phyloP scores from a whole-genome alignment of 1,139 yeast genomes.

The Tardiomyces digboiensis region DNA sequence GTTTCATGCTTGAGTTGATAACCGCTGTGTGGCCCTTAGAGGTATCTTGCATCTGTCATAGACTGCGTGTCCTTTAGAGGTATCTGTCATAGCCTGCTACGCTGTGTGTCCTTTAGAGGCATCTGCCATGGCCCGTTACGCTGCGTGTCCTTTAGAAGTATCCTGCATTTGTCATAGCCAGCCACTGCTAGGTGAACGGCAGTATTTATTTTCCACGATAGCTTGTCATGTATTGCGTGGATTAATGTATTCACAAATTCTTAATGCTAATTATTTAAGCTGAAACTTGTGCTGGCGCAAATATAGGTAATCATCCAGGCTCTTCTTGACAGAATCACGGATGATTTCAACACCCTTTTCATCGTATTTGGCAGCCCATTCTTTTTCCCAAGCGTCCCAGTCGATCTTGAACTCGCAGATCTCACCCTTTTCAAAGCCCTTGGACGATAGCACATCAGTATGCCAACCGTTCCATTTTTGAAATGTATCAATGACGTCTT shows the following conservation, averaged over 20 bases:
- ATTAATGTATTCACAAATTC: no score
- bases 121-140: no score
- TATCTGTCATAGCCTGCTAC: no score
- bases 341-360: slow-evolving; percentile 13
- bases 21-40: no score
- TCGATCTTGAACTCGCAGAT: slow-evolving; percentile 11
- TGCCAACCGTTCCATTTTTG: slow-evolving; percentile 24
- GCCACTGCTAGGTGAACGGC: no score
- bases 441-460: slow-evolving; percentile 19
- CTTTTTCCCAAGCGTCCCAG: slow-evolving; percentile 14
- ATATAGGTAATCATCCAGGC: slow-evolving; percentile 18
- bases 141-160: no score
- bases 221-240: no score
- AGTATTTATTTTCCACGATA: no score
- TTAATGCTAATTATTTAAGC: neutral
- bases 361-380: slow-evolving; percentile 15
- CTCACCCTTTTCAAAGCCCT: slow-evolving; percentile 13
- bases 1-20: slow-evolving; percentile 11
- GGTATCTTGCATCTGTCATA: no score
- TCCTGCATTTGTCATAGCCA: no score
- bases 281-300: slow-evolving; percentile 7
- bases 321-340: slow-evolving; percentile 13
- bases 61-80: no score
- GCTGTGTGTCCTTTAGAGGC: no score
- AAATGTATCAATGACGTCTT: slow-evolving; percentile 14